These are phyloP conservation scores for Kodamaea plutei DNA, from an alignment of 1,139 yeast genomes.

Conservation along the genomic window DNA sequence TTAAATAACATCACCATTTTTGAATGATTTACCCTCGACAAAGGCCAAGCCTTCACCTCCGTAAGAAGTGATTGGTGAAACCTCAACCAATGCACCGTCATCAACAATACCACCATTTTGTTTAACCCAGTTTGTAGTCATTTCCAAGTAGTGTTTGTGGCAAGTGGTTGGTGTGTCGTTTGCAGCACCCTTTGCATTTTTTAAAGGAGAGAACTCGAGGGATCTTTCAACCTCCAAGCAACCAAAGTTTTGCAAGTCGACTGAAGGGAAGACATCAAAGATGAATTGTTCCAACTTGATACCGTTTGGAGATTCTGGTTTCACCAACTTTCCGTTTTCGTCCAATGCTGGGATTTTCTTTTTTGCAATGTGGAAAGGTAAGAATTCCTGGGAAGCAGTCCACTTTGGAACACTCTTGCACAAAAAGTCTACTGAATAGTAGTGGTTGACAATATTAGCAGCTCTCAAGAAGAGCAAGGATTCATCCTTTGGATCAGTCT, in stretches of 20 bases:
- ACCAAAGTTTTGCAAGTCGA: constrained; percentile 73
- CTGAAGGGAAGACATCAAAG: constrained; percentile 89
- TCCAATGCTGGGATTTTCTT: constrained; percentile 77
- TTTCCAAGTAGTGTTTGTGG: constrained; percentile 55
- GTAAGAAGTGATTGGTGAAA: constrained; percentile 69
- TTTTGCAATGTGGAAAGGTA: constrained; percentile 91
- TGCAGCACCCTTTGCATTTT: constrained; percentile 79
- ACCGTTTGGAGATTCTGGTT: constrained; percentile 79
- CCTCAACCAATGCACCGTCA: constrained; percentile 63
- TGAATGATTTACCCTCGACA: constrained; percentile 50
- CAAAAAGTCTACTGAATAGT: constrained; percentile 77
- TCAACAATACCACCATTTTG: constrained; percentile 62
- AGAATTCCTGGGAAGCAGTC: constrained; percentile 58
- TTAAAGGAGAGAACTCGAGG: constrained; percentile 89
- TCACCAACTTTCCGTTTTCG: constrained; percentile 43
- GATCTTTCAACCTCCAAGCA: constrained; percentile 85
- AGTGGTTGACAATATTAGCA: constrained; percentile 96
- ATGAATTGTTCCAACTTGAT: constrained; percentile 95
- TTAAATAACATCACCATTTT: constrained; percentile 38
- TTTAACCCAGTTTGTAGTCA: constrained; percentile 75
- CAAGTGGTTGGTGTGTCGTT: constrained; percentile 88
- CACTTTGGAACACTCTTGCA: constrained; percentile 58
- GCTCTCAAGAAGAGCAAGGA: constrained; percentile 74
- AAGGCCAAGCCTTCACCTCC: constrained; percentile 77
- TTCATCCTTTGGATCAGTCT: constrained; percentile 44